Conservation (phyloP, 768 basidiomycete genomes). For the Chalciporus pseudorubinellus region DNA sequence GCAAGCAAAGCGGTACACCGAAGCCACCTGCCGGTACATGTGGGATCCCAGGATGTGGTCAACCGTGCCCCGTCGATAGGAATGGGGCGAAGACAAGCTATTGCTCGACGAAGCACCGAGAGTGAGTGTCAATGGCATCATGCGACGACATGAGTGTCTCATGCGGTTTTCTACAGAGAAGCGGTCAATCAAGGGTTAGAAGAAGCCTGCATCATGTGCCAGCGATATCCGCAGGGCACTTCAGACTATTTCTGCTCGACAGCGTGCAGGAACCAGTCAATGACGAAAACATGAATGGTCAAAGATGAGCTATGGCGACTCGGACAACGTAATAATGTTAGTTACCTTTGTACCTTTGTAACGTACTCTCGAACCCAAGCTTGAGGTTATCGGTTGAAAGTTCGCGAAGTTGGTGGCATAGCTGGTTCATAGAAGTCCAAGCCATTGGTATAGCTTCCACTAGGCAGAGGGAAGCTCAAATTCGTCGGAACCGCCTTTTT, state of each 20-base stretch:
- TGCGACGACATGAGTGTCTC: conserved; percentile 6
- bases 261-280: conserved; percentile 56
- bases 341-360: not conserved
- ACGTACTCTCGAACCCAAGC: not conserved
- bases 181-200: conserved; percentile 53
- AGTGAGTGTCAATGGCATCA: conserved; percentile 43
- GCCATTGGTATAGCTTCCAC: not conserved
- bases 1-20: conserved; percentile 10
- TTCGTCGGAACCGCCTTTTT: not conserved
- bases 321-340: not conserved
- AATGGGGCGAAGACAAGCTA: conserved; percentile 51
- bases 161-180: conserved; percentile 40
- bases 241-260: conserved; percentile 63
- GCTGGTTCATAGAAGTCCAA: not conserved
- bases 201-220: conserved; percentile 62
- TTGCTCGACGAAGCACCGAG: conserved; percentile 59
- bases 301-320: too few species aligned
- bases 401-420: not conserved
- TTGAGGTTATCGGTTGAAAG: not conserved
- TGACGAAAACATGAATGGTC: conserved; percentile 43
- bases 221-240: conserved; percentile 55
- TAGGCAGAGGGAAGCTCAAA: not conserved
- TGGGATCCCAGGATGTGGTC: conserved; percentile 54
- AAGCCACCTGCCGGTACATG: conserved; percentile 39
- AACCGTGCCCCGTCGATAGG: conserved; percentile 54